A percentile compares a stretch with the other conserved stretches of the same genome.
Evolutionary conservation across 75 land plant species (phyloP).

Genomic region (Gnetum montanum): DNA sequence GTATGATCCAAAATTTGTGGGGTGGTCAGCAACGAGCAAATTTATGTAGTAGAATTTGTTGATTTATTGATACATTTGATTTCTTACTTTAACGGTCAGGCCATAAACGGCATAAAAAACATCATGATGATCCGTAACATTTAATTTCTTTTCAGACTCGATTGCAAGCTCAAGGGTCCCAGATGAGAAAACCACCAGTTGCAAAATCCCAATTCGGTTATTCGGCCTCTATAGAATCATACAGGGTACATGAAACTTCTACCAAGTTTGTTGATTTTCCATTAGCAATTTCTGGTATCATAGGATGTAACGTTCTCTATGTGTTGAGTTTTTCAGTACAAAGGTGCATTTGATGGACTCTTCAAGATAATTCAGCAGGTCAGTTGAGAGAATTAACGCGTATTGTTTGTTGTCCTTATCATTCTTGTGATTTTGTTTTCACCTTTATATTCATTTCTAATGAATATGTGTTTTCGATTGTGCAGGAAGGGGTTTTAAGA

Average conservation of each 20-base stretch:
- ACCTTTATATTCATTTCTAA: not conserved
- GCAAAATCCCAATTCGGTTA: too few relatives aligned
- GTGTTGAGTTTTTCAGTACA: conserved; percentile 68
- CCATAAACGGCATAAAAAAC: too few relatives aligned
- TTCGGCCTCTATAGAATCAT: too few relatives aligned
- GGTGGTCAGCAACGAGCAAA: too few relatives aligned
- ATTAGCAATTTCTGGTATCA: not conserved
- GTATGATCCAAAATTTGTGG: too few relatives aligned
- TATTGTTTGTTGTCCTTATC: not conserved
- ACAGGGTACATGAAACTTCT: conserved; percentile 17
- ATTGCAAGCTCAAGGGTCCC: conserved; percentile 92
- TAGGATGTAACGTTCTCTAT: conserved; percentile 26
- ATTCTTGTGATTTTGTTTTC: not conserved
- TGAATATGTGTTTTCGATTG: not conserved
- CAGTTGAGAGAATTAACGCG: not conserved
- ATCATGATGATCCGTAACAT: too few relatives aligned
- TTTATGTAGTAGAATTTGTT: too few relatives aligned
- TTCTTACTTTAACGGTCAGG: too few relatives aligned
- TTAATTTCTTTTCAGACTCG: conserved; percentile 88
- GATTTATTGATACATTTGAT: too few relatives aligned
- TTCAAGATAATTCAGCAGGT: conserved; percentile 81
- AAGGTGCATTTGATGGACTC: conserved; percentile 84
- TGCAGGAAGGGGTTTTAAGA: conserved; percentile 88
- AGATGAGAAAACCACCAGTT: conserved; percentile 26
- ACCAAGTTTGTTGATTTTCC: not conserved